Percentiles rank a stretch among this genome's conserved stretches.
Evolutionary conservation across 2,329 filamentous ascomycete species (phyloP).

Genomic region (Penicillium sp.): DNA sequence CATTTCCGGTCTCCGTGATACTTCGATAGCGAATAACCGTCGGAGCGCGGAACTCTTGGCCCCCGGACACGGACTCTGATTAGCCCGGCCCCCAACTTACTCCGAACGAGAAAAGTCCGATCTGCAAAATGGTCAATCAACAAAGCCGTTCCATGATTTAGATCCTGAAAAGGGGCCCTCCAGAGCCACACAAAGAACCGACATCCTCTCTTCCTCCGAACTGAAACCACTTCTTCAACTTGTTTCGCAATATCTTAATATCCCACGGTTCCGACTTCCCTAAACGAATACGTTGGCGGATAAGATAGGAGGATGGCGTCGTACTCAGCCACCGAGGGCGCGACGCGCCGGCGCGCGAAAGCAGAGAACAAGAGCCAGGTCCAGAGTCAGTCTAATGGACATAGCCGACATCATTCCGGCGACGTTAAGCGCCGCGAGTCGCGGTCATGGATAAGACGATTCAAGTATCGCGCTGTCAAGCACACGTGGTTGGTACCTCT

Average conservation of each 20-base stretch:
- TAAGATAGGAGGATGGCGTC: background rate
- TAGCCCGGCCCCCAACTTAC: background rate
- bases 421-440: background rate
- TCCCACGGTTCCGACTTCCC: background rate
- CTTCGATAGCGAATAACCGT: background rate
- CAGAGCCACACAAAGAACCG: background rate
- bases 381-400: background rate
- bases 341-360: background rate
- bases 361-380: background rate
- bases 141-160: background rate
- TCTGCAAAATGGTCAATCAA: slow-evolving; percentile 3
- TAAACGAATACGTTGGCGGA: background rate
- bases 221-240: background rate
- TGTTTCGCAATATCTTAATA: too few species aligned
- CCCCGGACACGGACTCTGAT: background rate
- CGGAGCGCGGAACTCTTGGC: background rate
- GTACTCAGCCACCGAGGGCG: background rate
- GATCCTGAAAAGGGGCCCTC: background rate
- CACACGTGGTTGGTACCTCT: slow-evolving; percentile 65
- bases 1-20: background rate
- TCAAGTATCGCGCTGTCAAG: background rate
- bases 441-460: background rate
- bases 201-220: background rate
- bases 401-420: background rate
- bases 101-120: slow-evolving; percentile 8